These are phyloP conservation scores for Linnemannia schmuckeri DNA, from an alignment of 192 early-diverging fungal species.

Conservation along the genomic window DNA sequence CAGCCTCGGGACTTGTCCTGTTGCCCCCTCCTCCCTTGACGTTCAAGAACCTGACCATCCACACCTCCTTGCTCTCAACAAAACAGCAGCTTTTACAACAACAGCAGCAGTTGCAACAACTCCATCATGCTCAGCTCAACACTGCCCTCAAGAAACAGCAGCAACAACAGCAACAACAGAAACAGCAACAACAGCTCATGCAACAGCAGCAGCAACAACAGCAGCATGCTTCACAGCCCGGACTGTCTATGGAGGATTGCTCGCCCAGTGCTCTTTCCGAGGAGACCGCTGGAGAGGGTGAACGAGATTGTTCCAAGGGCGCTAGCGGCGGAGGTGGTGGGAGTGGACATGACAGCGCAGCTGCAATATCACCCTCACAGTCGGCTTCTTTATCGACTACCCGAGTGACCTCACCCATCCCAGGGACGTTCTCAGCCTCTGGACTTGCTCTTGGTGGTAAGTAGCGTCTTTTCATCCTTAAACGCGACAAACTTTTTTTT, in stretches of 20 bases:
- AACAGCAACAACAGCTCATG: constrained; percentile 13
- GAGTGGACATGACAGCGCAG: not conserved
- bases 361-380: constrained; percentile 18
- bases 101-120: constrained; percentile 50
- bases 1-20: constrained; percentile 47
- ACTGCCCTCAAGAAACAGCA: constrained; percentile 49
- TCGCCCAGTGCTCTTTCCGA: constrained; percentile 32
- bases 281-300: constrained; percentile 31
- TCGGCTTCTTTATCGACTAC: constrained; percentile 43
- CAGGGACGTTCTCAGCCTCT: constrained; percentile 10
- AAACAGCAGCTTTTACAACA: constrained; percentile 54
- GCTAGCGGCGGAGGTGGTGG: not conserved
- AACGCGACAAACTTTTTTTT: not conserved
- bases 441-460: not conserved
- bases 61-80: constrained; percentile 50
- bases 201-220: constrained; percentile 19
- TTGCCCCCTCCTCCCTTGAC: constrained; percentile 50
- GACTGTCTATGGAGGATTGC: constrained; percentile 34
- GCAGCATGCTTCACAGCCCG: constrained; percentile 6
- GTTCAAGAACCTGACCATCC: constrained; percentile 48
- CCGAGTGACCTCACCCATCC: constrained; percentile 38
- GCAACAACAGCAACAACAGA: constrained; percentile 31
- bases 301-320: constrained; percentile 23
- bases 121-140: constrained; percentile 50
- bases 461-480: not conserved